Evolutionary conservation across 2,329 filamentous ascomycete species (phyloP), one percentile per base, ranked within the genome.

Genomic region (Aspergillus unguis): DNA sequence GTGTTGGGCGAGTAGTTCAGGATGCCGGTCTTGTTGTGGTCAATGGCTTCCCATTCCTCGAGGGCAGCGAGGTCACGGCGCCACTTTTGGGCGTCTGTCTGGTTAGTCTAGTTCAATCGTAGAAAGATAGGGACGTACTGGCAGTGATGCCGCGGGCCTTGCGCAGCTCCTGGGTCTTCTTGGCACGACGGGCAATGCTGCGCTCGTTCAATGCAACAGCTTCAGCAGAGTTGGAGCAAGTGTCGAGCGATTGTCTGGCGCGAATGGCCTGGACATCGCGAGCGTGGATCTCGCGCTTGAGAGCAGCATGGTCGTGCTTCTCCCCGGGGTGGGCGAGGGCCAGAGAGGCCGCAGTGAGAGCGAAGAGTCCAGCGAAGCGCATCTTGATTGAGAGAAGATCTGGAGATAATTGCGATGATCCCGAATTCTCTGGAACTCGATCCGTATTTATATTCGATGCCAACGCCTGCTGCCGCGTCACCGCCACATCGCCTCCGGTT

Each of bases 11-110:
- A 54, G 41, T 60, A 61, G 47, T 67, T 57, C 17, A 70, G 44
- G 7, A 62, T 41, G 1, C 62, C 66, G 3, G 72, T 75, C 58
- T 65, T 64, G 59, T 75, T 67, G 60, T 76, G 73, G 37, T 69
- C 64, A 43, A 69, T 48, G 1, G 65, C 65, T 38, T 71, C 71
- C 68, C 69, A 75, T 48, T 70, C 64, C 44, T 67, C 60, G 3
- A 76, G 65, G 4, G 69, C 62, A n/a, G 64, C 69, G 2, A 67
- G 63, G 35, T 69, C 65, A 4, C 73, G 67, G 37, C 72, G 70
- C 56, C 58, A 66, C 33, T 67, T 67, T 23, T 60, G 58, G 2
- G 65, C 48, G 27, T 44, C 65, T 65, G 25, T 48, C 7, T 17
- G 29, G 8, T 45, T 1, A 25, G 5, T 8, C 29, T 43, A 11